Evolutionary conservation across 257 asterid species (phyloP).

Genomic region (Petrea volubilis): DNA sequence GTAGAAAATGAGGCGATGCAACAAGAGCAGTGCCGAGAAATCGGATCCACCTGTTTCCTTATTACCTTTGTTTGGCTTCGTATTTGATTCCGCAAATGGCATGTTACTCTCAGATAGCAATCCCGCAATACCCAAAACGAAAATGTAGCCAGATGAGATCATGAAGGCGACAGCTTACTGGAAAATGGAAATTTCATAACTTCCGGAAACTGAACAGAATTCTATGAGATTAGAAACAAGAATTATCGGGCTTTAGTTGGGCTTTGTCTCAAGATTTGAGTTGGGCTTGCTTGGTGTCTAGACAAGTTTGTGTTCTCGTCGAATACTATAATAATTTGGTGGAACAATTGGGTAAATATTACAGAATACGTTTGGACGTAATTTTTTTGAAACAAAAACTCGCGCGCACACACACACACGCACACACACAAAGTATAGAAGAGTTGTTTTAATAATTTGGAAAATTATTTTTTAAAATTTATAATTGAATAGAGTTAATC

Average conservation of each 20-base stretch:
- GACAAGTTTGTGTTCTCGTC: too few relatives aligned
- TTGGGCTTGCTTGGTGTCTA: neutral
- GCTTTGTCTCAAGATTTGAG: neutral
- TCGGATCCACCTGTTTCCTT: conserved; percentile 17
- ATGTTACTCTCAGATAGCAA: neutral
- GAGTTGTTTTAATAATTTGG: too few relatives aligned
- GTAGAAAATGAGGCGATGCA: neutral
- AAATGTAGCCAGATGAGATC: neutral
- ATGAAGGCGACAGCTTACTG: neutral
- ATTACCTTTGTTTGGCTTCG: neutral
- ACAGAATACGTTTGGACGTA: too few relatives aligned
- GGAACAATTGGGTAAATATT: too few relatives aligned
- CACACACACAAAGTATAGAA: too few relatives aligned
- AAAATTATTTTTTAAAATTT: too few relatives aligned
- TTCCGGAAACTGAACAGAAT: neutral
- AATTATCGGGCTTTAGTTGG: neutral
- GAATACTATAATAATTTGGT: too few relatives aligned
- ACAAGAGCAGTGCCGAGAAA: conserved; percentile 5
- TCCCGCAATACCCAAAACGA: neutral
- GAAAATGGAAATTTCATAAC: neutral
- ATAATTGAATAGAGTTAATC: too few relatives aligned
- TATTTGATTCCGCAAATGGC: neutral
- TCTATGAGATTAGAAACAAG: neutral
- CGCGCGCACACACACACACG: too few relatives aligned
- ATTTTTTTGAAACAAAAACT: too few relatives aligned